Evolutionary conservation across 2,329 filamentous ascomycete species (phyloP).

Genomic region (Fragosphaeria purpurea): DNA sequence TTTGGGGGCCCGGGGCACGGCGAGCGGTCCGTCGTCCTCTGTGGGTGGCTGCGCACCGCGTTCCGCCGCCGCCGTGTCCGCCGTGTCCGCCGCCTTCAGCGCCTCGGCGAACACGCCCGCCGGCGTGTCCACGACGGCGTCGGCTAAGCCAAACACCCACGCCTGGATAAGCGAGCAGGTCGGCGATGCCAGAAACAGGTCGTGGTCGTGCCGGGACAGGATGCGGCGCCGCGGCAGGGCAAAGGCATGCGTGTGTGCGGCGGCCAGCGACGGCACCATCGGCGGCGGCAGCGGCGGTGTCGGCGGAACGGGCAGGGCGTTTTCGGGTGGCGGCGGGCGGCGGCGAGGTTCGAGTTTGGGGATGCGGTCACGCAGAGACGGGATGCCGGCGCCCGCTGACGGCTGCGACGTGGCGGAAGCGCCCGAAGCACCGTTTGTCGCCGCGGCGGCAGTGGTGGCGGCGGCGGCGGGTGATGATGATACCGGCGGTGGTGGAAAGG

Average conservation of each 20-base stretch:
- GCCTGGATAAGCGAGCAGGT: slow-evolving; percentile 67
- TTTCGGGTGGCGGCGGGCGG: slow-evolving; percentile 40
- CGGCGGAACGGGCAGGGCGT: slow-evolving; percentile 55
- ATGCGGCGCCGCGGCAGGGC: slow-evolving; percentile 66
- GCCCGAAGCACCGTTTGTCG: too few relatives aligned
- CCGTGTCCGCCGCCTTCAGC: not conserved
- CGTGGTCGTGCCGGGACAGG: slow-evolving; percentile 68
- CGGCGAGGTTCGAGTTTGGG: slow-evolving; percentile 59
- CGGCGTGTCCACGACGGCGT: slow-evolving; percentile 61
- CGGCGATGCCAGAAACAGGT: slow-evolving; percentile 67
- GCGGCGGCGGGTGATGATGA: too few relatives aligned
- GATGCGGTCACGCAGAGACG: slow-evolving; percentile 46
- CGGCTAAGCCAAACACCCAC: slow-evolving; percentile 80
- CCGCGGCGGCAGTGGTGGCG: too few relatives aligned
- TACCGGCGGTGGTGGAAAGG: too few relatives aligned
- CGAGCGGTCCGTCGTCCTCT: too few relatives aligned
- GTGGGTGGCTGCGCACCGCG: too few relatives aligned
- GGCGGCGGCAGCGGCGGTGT: slow-evolving; percentile 66
- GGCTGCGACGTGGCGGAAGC: too few relatives aligned
- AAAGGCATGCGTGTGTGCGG: slow-evolving; percentile 39
- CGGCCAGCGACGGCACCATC: slow-evolving; percentile 41
- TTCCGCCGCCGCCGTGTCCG: not conserved
- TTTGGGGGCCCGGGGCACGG: not conserved
- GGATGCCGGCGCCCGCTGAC: slow-evolving; percentile 20
- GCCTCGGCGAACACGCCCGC: slow-evolving; percentile 21